Base-by-base conservation (phyloP, 1,139 yeast species). In the Kurtzmaniella quercitrusa region DNA sequence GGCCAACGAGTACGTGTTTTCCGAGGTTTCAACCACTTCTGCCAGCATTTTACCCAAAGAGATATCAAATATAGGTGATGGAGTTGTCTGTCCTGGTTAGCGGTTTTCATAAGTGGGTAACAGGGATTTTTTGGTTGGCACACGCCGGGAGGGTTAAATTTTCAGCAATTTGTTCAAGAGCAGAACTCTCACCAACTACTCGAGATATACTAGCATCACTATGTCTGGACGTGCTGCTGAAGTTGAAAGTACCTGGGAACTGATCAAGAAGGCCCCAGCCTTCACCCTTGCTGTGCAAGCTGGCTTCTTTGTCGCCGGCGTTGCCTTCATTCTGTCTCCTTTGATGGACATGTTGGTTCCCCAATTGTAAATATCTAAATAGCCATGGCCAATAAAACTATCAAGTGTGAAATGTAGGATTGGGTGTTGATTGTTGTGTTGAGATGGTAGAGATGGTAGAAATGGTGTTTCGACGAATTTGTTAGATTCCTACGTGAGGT, bases 301-400 rank as follows among this genome's bases (percentile, higher is more conserved):
- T 48, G 75, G 72, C 34, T 70, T 84, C 51, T 85, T 85, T 58
- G 79, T 76, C 48, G 81, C 85, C 41, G 93, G 93, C 60, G 85
- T 84, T 53, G 80, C 80, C 18, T 78, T 85, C 64, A 79, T 85
- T 53, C 88, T 82, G 68, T 82, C 90, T 40, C 85, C 91, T 52
- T 67, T 83, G 59, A 83, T 84, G 88, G 93, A 85, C 47, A 78
- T 82, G 80, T 69, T 85, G 67, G 90, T 84, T 54, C 93, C 93
- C 46, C 91, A 85, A 64, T 73, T 79, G 62, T 75, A 69, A 57
- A 62, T 36, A 36, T 19, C n/a, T 33, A 12, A 27, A 27, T 27
- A 27, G 31, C 31, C 5, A 27, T n/a, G n/a, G n/a, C n/a, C n/a
- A 27, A 27, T 27, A 27, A 11, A 27, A n/a, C 31, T 27, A 7